phyloP scores from a whole-genome alignment of 257 asterid genomes.

The Fraxinus cuspidata region DNA sequence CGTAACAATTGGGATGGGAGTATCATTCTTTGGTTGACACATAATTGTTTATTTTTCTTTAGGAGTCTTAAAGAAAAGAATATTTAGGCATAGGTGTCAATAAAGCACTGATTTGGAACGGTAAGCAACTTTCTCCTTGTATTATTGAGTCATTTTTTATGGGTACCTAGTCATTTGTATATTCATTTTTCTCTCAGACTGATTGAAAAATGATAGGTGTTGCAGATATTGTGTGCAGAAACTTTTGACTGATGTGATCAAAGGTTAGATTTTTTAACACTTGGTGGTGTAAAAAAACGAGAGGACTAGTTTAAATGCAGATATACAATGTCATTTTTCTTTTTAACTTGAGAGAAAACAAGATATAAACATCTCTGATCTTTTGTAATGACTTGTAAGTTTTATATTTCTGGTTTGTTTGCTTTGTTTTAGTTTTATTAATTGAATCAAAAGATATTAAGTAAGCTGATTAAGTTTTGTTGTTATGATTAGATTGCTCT shows the following conservation, averaged over 20 bases:
- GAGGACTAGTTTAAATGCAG: not conserved
- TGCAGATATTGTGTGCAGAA: not conserved
- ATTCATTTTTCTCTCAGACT: not conserved
- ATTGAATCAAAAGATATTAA: not conserved
- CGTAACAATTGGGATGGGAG: conserved; percentile 19
- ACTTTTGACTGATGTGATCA: conserved; percentile 22
- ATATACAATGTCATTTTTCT: not conserved
- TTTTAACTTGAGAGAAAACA: conserved; percentile 3
- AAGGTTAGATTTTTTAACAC: conserved; percentile 25
- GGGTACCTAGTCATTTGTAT: not conserved
- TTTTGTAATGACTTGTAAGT: conserved; percentile 5
- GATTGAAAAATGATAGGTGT: conserved; percentile 13
- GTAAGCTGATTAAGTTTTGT: not conserved
- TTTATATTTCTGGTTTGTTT: not conserved
- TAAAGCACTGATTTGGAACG: conserved; percentile 33
- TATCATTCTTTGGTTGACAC: conserved; percentile 35
- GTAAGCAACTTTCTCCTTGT: conserved; percentile 39
- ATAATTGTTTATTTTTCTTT: conserved; percentile 24
- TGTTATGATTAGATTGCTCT: conserved; percentile 20
- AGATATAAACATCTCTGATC: conserved; percentile 2
- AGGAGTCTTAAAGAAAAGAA: conserved; percentile 2
- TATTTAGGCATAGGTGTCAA: conserved; percentile 19
- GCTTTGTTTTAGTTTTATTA: not conserved
- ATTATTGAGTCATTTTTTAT: conserved; percentile 19
- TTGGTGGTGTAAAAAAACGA: conserved; percentile 19